Percentiles rank a stretch among this genome's conserved stretches.
Conservation (phyloP, 352 stramenopile genomes). For the Phytophthora citricola region DNA sequence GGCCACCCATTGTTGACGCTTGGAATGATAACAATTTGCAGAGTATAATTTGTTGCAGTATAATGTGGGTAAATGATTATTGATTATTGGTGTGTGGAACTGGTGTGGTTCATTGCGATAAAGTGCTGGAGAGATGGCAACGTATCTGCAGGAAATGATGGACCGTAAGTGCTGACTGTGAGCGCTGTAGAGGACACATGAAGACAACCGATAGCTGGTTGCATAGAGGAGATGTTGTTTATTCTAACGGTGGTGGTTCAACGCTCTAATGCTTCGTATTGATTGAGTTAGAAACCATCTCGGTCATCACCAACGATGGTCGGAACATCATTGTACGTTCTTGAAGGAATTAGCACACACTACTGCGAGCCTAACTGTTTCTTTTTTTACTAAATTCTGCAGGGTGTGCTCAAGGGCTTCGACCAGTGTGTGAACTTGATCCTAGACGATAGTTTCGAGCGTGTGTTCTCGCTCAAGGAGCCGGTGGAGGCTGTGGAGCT, state of each 20-base stretch:
- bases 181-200: not conserved
- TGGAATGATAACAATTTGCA: too few species aligned
- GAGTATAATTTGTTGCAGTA: constrained; percentile 4
- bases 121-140: constrained; percentile 58
- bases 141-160: constrained; percentile 88
- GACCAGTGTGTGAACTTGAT: constrained; percentile 95
- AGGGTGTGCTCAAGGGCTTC: constrained; percentile 92
- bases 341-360: not conserved
- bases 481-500: constrained; percentile 91
- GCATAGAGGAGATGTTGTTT: not conserved
- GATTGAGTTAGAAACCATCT: constrained; percentile 80
- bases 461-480: constrained; percentile 91
- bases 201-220: not conserved
- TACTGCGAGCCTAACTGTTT: not conserved
- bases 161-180: constrained; percentile 59
- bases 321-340: constrained; percentile 92
- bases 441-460: constrained; percentile 94
- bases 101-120: constrained; percentile 22
- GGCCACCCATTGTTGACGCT: constrained; percentile 72
- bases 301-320: constrained; percentile 94
- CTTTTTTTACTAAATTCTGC: too few species aligned
- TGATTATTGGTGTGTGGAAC: not conserved
- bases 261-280: constrained; percentile 6
- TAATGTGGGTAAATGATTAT: constrained; percentile 18
- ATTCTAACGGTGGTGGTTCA: not conserved